Evolutionary conservation across 352 stramenopile species (phyloP).

Genomic region (Globisporangium parvum): DNA sequence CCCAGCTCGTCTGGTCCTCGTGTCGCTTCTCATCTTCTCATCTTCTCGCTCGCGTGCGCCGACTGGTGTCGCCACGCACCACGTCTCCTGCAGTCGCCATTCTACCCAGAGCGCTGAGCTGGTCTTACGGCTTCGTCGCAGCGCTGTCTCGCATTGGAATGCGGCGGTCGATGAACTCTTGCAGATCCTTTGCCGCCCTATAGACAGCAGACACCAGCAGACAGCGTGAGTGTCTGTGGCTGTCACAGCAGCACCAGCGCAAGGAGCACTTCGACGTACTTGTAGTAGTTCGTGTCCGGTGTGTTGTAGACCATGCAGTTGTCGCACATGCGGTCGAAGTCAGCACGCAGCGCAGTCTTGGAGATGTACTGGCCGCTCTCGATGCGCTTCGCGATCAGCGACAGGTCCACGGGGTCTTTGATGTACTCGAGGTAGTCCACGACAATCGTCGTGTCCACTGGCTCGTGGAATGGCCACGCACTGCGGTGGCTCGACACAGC

Average conservation of each 20-base stretch:
- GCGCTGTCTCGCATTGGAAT: slow-evolving; percentile 40
- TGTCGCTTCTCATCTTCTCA: too few species aligned
- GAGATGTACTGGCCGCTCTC: slow-evolving; percentile 86
- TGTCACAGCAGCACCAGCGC: not conserved
- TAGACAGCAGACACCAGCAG: not conserved
- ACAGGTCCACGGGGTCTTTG: slow-evolving; percentile 91
- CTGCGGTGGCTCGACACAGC: slow-evolving; percentile 93
- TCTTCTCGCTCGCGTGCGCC: too few species aligned
- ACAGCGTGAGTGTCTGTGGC: not conserved
- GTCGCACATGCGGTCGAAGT: slow-evolving; percentile 95
- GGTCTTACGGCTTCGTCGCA: too few species aligned
- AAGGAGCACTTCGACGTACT: slow-evolving; percentile 45
- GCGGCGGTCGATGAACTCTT: slow-evolving; percentile 67
- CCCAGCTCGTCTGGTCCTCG: too few species aligned
- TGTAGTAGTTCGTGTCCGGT: slow-evolving; percentile 94
- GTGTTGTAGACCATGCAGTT: slow-evolving; percentile 98
- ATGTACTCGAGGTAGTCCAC: slow-evolving; percentile 97
- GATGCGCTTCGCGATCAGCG: slow-evolving; percentile 79
- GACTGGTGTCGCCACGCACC: too few species aligned
- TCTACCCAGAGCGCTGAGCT: not conserved
- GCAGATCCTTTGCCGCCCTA: slow-evolving; percentile 72
- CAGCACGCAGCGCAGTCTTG: slow-evolving; percentile 88
- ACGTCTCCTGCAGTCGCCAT: too few species aligned
- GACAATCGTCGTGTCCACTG: slow-evolving; percentile 93
- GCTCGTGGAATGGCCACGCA: slow-evolving; percentile 97